A percentile compares a stretch with the other conserved stretches of the same genome.
Conservation (phyloP, 306 rosid species). For the Vigna hirtella region DNA sequence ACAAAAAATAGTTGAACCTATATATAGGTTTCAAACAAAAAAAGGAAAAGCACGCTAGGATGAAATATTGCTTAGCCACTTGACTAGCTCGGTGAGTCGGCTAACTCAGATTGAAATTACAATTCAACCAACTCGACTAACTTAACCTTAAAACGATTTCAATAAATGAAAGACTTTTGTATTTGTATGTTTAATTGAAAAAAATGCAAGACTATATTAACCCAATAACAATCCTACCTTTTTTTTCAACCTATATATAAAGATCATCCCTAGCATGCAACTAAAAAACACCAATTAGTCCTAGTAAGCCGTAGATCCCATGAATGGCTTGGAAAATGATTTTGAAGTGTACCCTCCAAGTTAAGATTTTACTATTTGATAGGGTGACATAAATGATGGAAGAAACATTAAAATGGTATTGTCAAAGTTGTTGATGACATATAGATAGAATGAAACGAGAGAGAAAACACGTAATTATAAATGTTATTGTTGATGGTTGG, state of each 20-base stretch:
- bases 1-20: no score
- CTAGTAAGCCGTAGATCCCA: no score
- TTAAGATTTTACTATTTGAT: neutral
- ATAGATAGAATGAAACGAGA: neutral
- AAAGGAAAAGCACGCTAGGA: no score
- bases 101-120: no score
- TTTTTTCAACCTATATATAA: neutral
- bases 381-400: neutral
- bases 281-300: neutral
- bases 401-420: conserved; percentile 2
- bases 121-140: no score
- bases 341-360: no score
- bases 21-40: no score
- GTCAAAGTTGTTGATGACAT: conserved; percentile 43
- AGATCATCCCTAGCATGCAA: neutral
- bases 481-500: conserved; percentile 7
- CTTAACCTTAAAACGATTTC: no score
- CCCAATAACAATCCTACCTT: neutral
- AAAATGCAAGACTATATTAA: neutral
- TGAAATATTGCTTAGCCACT: no score
- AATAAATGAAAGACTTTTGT: no score
- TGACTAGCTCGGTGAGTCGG: no score
- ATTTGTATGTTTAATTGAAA: no score
- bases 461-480: conserved; percentile 31
- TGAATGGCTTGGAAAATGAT: neutral